A percentile compares a stretch with the other conserved stretches of the same genome.
Conservation (phyloP, 2,329 filamentous ascomycete genomes). For the Aspergillus intermedius region DNA sequence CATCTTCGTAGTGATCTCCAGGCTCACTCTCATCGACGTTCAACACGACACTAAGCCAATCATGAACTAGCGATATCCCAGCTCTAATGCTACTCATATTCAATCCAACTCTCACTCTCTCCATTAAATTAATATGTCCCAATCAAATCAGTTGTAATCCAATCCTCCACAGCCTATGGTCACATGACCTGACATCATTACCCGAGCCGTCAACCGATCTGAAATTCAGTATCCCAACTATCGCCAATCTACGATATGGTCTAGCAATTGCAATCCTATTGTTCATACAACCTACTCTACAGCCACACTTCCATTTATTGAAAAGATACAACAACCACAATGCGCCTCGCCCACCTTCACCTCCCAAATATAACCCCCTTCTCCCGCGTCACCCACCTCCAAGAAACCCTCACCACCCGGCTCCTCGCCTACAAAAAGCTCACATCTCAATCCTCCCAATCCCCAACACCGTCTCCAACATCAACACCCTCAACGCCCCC, state of each 20-base stretch:
- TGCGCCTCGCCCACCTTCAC: slow-evolving; percentile 57
- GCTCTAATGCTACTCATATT: too few species aligned
- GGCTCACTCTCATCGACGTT: too few species aligned
- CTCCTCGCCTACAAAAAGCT: slow-evolving; percentile 57
- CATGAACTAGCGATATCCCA: too few species aligned
- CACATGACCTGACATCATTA: neutral
- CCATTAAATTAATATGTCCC: too few species aligned
- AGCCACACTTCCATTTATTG: neutral
- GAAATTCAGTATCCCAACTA: neutral
- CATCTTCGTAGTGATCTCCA: neutral
- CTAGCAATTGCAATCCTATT: too few species aligned
- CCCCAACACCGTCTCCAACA: slow-evolving; percentile 14
- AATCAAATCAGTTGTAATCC: neutral
- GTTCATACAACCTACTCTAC: neutral
- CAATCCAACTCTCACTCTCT: too few species aligned
- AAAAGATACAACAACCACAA: slow-evolving; percentile 13
- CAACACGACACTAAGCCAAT: neutral
- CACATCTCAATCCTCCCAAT: slow-evolving; percentile 17
- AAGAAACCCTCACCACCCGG: slow-evolving; percentile 50
- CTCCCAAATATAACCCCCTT: slow-evolving; percentile 52
- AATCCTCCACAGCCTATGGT: neutral
- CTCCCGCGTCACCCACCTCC: slow-evolving; percentile 48
- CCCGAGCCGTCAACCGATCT: neutral
- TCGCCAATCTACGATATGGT: slow-evolving; percentile 2
- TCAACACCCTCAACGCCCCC: slow-evolving; percentile 40